Evolutionary conservation across 306 rosid species (phyloP).

Genomic region (Sophora flavescens): DNA sequence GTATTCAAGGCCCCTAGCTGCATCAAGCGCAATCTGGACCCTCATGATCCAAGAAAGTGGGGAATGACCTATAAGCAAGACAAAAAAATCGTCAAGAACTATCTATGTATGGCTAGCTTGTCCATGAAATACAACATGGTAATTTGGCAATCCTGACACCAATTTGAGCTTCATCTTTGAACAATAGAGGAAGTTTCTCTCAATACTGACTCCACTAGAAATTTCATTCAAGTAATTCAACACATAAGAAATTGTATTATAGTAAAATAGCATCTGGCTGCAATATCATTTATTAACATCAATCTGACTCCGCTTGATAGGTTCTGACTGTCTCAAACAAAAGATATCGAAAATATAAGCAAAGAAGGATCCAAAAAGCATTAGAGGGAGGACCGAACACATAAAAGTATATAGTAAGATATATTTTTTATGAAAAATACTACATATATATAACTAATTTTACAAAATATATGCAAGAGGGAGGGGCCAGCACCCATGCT

Average conservation of each 20-base stretch:
- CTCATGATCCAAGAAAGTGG: constrained; percentile 97
- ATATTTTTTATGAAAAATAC: too few relatives aligned
- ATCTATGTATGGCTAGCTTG: constrained; percentile 32
- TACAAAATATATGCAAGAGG: too few relatives aligned
- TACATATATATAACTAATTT: too few relatives aligned
- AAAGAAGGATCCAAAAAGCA: background rate
- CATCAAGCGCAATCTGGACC: constrained; percentile 91
- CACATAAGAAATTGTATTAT: background rate
- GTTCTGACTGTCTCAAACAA: constrained; percentile 1
- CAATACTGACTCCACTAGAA: background rate
- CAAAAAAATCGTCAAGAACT: constrained; percentile 32
- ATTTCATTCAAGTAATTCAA: constrained; percentile 20
- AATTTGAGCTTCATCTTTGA: constrained; percentile 32
- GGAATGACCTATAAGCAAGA: constrained; percentile 73
- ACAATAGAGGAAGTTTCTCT: constrained; percentile 4
- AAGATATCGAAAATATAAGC: constrained; percentile 1
- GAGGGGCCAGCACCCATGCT: too few relatives aligned
- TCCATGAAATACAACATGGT: constrained; percentile 18
- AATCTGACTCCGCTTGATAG: background rate
- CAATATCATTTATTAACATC: constrained; percentile 17
- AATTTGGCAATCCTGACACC: constrained; percentile 32
- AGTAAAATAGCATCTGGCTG: constrained; percentile 22
- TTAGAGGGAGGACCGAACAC: too few relatives aligned
- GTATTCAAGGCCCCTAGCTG: constrained; percentile 98
- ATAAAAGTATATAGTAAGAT: too few relatives aligned